Conservation (phyloP, 192 early-diverging fungal genomes). For the Backusella morwellensis region DNA sequence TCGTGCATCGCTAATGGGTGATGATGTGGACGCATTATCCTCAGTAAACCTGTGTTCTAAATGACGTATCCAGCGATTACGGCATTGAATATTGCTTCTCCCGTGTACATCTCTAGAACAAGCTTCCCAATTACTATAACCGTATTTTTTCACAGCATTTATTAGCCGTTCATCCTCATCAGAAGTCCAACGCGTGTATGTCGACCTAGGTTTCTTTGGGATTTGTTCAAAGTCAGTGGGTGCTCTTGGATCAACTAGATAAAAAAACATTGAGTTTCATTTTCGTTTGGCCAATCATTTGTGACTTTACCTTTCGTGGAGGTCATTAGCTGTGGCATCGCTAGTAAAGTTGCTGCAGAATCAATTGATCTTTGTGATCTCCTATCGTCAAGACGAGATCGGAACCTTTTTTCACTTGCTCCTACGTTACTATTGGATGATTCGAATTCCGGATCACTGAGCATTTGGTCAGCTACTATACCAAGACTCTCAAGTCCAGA, state of each 20-base stretch:
- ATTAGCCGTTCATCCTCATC: conserved; percentile 34
- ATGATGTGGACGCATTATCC: neutral
- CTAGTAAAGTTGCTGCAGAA: conserved; percentile 31
- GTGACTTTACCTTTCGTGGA: neutral
- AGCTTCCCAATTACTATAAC: conserved; percentile 40
- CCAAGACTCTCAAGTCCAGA: conserved; percentile 38
- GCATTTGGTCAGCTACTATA: conserved; percentile 39
- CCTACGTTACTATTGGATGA: neutral
- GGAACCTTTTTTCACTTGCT: neutral
- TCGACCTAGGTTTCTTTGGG: conserved; percentile 12
- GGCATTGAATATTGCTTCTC: conserved; percentile 43
- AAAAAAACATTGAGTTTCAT: neutral
- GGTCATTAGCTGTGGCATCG: conserved; percentile 16
- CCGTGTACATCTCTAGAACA: conserved; percentile 36
- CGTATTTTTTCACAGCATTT: conserved; percentile 26
- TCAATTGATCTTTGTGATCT: conserved; percentile 39
- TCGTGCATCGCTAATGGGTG: conserved; percentile 14
- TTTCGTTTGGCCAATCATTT: neutral
- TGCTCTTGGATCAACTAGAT: neutral
- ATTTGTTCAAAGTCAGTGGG: neutral
- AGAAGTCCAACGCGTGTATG: conserved; percentile 37
- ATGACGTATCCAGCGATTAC: conserved; percentile 41
- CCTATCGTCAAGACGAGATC: conserved; percentile 11
- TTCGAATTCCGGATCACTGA: conserved; percentile 33
- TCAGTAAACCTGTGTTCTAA: neutral